Conservation (phyloP, 495 filamentous ascomycete genomes). For the Clohesyomyces aquaticus region DNA sequence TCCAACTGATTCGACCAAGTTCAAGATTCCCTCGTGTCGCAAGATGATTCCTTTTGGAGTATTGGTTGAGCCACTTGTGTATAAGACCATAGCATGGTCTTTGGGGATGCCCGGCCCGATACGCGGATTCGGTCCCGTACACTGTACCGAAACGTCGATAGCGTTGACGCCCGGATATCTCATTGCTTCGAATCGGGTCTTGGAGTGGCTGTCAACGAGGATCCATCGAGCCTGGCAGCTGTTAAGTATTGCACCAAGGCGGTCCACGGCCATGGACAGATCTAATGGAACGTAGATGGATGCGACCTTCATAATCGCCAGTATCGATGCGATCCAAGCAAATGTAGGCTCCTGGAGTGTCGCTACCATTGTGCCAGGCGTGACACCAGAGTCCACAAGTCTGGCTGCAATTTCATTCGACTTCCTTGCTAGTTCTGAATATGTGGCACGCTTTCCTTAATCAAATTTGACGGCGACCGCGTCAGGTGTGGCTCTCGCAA, state of each 20-base stretch:
- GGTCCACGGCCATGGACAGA: background rate
- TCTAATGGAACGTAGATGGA: slow-evolving; percentile 3
- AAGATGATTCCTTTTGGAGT: slow-evolving; percentile 29
- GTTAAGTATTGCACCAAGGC: background rate
- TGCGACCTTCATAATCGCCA: background rate
- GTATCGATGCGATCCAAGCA: background rate
- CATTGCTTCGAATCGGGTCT: background rate
- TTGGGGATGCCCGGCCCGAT: background rate
- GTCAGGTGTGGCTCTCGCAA: too few relatives aligned
- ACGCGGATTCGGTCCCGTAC: background rate
- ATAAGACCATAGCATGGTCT: background rate
- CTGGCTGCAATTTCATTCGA: too few relatives aligned
- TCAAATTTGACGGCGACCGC: too few relatives aligned
- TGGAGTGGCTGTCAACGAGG: background rate
- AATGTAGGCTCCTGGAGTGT: background rate
- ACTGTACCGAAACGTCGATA: background rate
- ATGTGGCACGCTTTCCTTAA: too few relatives aligned
- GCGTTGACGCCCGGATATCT: background rate
- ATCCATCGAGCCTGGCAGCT: background rate
- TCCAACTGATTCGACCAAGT: too few relatives aligned
- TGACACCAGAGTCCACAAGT: too few relatives aligned
- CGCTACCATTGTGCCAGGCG: background rate
- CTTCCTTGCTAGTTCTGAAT: too few relatives aligned
- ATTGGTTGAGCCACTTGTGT: slow-evolving; percentile 20
- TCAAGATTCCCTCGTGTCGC: slow-evolving; percentile 24